Percentiles rank a stretch among this genome's conserved stretches.
Conservation (phyloP, 768 basidiomycete genomes). For the Wakefieldia striispora region DNA sequence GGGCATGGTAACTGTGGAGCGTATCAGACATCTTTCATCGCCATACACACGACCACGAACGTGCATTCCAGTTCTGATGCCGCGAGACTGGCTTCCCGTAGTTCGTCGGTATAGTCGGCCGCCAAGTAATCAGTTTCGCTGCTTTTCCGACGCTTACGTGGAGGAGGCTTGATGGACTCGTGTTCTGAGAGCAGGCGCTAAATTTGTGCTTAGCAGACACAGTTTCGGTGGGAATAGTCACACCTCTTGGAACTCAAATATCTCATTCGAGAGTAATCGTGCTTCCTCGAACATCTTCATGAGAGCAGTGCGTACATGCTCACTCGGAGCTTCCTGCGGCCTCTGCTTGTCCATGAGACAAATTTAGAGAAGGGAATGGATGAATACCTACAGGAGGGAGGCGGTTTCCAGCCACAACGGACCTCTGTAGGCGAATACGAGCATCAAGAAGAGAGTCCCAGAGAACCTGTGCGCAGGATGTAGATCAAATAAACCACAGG, state of each 20-base stretch:
- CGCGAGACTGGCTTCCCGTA: constrained; percentile 44
- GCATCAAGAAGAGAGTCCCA: constrained; percentile 89
- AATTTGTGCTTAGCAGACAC: constrained; percentile 16
- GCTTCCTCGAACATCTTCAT: constrained; percentile 60
- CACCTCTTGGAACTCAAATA: constrained; percentile 71
- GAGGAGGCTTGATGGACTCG: constrained; percentile 46
- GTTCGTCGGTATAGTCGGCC: constrained; percentile 18
- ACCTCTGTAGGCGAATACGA: constrained; percentile 91
- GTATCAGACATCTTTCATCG: constrained; percentile 4
- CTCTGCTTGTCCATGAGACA: constrained; percentile 29
- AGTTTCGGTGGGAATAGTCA: constrained; percentile 10
- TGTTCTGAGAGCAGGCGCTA: constrained; percentile 49
- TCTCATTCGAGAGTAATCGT: constrained; percentile 57
- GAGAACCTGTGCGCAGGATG: constrained; percentile 48
- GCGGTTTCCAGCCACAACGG: constrained; percentile 58
- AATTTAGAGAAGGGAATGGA: not conserved
- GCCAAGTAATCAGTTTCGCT: constrained; percentile 19
- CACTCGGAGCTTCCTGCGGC: constrained; percentile 26
- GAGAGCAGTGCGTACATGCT: constrained; percentile 45
- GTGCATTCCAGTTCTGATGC: constrained; percentile 47
- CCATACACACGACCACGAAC: constrained; percentile 37
- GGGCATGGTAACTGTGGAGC: constrained; percentile 55
- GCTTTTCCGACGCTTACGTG: constrained; percentile 56
- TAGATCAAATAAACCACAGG: constrained; percentile 1
- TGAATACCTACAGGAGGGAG: constrained; percentile 56